Base-by-base conservation (phyloP, 2,329 filamentous ascomycete genomes). In the Scedosporium dehoogii region DNA sequence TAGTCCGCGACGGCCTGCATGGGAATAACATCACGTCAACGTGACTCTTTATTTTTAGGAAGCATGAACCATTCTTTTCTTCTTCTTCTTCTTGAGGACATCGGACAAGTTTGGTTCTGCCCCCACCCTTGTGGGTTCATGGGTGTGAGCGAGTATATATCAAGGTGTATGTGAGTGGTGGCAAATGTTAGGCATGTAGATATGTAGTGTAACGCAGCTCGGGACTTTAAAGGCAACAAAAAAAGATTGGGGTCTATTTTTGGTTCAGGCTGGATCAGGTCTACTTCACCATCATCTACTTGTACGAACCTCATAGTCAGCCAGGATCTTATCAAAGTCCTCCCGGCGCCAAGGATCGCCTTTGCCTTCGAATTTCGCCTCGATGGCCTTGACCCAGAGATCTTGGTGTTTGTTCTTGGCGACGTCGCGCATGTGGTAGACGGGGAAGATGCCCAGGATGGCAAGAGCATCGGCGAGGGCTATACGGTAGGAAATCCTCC, bases 321-420 rank as follows among this genome's bases (percentile, higher is more conserved):
- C 60, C 6, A 89, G 76, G 10, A 90, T 79, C 72, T 86, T 81
- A 71, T 89, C 85, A 84, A 85, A 90, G 72, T 89, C 84, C 69
- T 85, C 81, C 59, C 85, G 81, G 23, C 82, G 84, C 67, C 89
- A 89, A 7, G 76, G 69, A 64, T 78, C 78, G 61, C 85, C 84
- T 60, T 84, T 75, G 38, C 82, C 82, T 66, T 87, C 80, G 73
- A 69, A 76, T 68, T 68, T 70, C 68, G 81, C 84, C 64, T 14
- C 63, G n/a, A 25, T 27, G 48, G 60, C 63, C 21, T 59, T 57
- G n/a, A 59, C 42, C 63, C 63, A 64, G n/a, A 62, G 25, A 18
- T 12, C 60, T 62, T 10, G 64, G 62, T 5, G 65, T 58, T 18
- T 66, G 61, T 48, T 67, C 62, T 68, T 67, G 64, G 69, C 70